Conservation (phyloP, 2,329 filamentous ascomycete species). For the Microdochium trichocladiopsis region DNA sequence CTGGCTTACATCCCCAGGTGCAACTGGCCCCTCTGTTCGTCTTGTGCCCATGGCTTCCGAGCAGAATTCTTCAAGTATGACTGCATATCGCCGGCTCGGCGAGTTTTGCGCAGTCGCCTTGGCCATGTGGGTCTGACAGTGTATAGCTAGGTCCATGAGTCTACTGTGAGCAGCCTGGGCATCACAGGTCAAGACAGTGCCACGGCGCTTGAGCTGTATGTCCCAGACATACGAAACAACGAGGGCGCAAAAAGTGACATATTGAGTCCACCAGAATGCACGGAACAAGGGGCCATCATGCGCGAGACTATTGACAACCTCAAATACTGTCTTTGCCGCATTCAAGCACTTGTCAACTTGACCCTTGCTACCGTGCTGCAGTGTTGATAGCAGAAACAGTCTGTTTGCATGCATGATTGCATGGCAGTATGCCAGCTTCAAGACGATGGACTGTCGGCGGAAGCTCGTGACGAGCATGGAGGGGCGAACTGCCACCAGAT, state of each 20-base stretch:
- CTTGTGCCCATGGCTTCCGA: background rate
- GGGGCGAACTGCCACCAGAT: conserved; percentile 34
- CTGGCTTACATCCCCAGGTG: background rate
- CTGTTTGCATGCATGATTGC: conserved; percentile 49
- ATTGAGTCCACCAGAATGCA: conserved; percentile 45
- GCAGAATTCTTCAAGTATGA: background rate
- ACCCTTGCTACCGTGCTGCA: conserved; percentile 11
- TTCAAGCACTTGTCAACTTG: conserved; percentile 36
- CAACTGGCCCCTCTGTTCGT: background rate
- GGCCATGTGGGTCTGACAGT: conserved; percentile 30
- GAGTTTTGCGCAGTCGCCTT: conserved; percentile 7
- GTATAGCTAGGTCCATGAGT: conserved; percentile 28
- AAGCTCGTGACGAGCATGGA: conserved; percentile 37
- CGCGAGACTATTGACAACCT: conserved; percentile 34
- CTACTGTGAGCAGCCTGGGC: conserved; percentile 7
- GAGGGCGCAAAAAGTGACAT: conserved; percentile 46
- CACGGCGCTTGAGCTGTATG: conserved; percentile 30
- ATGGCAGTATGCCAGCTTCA: conserved; percentile 47
- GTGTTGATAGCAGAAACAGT: conserved; percentile 37
- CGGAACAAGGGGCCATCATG: conserved; percentile 31
- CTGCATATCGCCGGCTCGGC: background rate
- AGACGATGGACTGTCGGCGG: conserved; percentile 40
- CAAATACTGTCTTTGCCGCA: conserved; percentile 36
- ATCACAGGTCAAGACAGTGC: background rate
- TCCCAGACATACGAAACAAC: conserved; percentile 46